phyloP scores from a whole-genome alignment of 1,139 yeast genomes.

The Suhomyces yuchorum region DNA sequence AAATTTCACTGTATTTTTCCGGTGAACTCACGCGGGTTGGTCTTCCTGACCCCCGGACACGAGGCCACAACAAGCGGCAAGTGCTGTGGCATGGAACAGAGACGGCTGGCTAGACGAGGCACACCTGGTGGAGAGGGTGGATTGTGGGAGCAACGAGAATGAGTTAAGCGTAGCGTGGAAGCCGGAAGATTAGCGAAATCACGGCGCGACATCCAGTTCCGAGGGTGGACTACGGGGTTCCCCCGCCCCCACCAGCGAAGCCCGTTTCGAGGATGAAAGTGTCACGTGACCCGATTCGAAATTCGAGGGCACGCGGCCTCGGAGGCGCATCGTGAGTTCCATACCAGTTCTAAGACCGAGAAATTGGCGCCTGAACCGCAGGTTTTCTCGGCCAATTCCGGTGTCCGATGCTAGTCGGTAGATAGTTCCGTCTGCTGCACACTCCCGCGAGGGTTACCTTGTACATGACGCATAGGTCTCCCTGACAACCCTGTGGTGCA shows the following conservation, averaged over 20 bases:
- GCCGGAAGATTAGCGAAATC: background rate
- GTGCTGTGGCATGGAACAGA: background rate
- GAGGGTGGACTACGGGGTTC: too few species aligned
- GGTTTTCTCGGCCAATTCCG: background rate
- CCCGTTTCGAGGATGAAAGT: too few species aligned
- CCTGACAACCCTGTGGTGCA: background rate
- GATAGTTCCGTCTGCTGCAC: background rate
- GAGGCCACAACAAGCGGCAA: background rate
- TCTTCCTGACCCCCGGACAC: too few species aligned
- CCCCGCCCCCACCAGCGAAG: too few species aligned
- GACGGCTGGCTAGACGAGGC: background rate
- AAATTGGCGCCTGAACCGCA: background rate
- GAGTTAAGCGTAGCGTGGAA: background rate
- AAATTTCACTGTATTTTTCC: background rate
- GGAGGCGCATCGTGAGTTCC: background rate
- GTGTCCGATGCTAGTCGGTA: background rate
- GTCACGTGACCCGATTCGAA: background rate
- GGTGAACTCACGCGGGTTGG: background rate
- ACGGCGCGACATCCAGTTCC: too few species aligned
- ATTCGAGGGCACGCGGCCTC: background rate
- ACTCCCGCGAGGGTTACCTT: background rate
- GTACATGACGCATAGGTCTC: background rate
- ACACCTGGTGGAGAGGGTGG: background rate
- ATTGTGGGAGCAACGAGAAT: background rate
- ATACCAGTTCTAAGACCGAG: background rate